Evolutionary conservation across 176 grass and related monocot genomes (phyloP).

Genomic region (Carex cristatella): DNA sequence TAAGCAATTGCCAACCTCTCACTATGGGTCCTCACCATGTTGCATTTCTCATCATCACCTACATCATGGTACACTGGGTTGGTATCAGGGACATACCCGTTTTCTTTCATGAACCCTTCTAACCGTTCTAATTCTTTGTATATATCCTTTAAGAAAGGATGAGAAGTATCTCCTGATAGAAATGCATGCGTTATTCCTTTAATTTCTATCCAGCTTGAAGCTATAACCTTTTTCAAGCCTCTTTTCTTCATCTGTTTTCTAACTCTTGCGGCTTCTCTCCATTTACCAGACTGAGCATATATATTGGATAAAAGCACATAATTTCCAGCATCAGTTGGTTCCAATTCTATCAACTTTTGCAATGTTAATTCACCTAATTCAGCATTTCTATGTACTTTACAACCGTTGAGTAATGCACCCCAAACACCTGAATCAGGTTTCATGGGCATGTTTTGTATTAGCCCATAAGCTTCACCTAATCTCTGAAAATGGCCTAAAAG

Average conservation of each 20-base stretch:
- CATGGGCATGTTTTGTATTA: conserved; percentile 55
- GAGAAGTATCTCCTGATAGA: conserved; percentile 62
- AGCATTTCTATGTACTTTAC: conserved; percentile 70
- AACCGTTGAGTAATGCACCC: conserved; percentile 66
- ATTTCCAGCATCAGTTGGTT: conserved; percentile 71
- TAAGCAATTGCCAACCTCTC: conserved; percentile 73
- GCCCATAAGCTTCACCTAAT: conserved; percentile 48
- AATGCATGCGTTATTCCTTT: conserved; percentile 63
- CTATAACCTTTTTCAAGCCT: conserved; percentile 67
- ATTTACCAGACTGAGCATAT: conserved; percentile 63
- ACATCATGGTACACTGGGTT: conserved; percentile 67
- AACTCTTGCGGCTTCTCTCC: conserved; percentile 50
- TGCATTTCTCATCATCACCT: conserved; percentile 63
- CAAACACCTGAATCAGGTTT: conserved; percentile 66
- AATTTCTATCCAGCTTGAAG: conserved; percentile 78
- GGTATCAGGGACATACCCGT: conserved; percentile 62
- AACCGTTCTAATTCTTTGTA: conserved; percentile 55
- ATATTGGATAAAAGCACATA: conserved; percentile 81
- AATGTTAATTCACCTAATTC: conserved; percentile 53
- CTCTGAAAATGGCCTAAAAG: conserved; percentile 56
- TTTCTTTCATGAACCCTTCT: conserved; percentile 59
- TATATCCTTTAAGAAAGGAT: conserved; percentile 62
- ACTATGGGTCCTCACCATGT: conserved; percentile 62
- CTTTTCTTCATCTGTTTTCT: conserved; percentile 56
- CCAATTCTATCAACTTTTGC: conserved; percentile 64